Evolutionary conservation across 306 rosid genomes (phyloP), one percentile per base, ranked within the genome.

Genomic region (Comarum palustre): DNA sequence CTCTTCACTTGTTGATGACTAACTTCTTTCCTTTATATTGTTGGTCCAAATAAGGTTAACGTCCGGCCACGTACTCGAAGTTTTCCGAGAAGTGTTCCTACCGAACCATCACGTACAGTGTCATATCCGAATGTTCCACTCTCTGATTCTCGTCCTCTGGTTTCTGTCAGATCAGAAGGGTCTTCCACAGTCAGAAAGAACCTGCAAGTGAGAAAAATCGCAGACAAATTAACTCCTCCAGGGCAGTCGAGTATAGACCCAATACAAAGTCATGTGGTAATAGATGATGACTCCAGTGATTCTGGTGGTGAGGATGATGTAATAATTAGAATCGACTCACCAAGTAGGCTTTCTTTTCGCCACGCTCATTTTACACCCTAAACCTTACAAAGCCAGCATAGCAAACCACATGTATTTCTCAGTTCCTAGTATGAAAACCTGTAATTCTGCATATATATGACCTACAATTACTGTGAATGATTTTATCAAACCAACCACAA

Each of bases 311-410:
- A 90, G 72, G 97, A 88, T 79, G 98, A 87, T 74, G 10, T 87
- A 63, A 78, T 89, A 61, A 89, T 93, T 78, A 86, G 91, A 82
- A 89, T 93, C 75, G 97, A 93, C 80, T 93, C 98, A n/a, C 97
- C 97, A 66, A 91, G 97, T 77, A 83, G 75, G 73, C 92, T 91
- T 72, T 86, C 92, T 39, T 93, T 93, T 80, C 92, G 38, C 59
- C 87, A 78, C 12, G 78, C 72, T 63, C 78, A 11, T 48, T 22
- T 39, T 43, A 75, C n/a, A 46, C 54, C 61, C 70, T 70, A 27
- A 38, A 38, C 42, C 8, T 34, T 5, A 34, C 38, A 34, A 34
- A 36, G 39, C 39, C 39, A 36, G 0, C 39, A 36, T 4, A 36
- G 39, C 5, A 36, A 0, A 36, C 39, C 39, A 36, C 39, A 32